Base-by-base conservation (phyloP, 2,329 filamentous ascomycete species). In the Monosporascus sp. region DNA sequence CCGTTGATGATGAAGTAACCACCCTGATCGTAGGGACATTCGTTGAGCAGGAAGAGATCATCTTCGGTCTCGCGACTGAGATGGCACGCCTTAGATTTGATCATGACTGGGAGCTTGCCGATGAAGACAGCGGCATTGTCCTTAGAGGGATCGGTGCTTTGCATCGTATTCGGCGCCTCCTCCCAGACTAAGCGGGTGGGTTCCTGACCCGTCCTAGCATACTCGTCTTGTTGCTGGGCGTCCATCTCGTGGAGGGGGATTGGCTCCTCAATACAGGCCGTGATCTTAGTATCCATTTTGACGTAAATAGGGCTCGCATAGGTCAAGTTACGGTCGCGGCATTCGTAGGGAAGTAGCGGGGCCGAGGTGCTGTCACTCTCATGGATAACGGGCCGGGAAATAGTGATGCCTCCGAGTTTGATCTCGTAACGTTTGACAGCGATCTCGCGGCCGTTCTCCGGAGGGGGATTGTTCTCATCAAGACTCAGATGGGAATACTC, bases 1-100 rank as follows among this genome's bases (percentile, higher is more conserved):
- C 94, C 94, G 74, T 99, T 99, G 79, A 99, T 99, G 64, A 99
- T 90, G 68, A 99, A 99, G 73, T 99, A 99, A 60, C 94, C 94
- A 61, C 94, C 94, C 67, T 97, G 94, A 66, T 99, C 94, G 70
- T 97, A 99, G 1, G 94, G 94, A 62, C 94, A 99, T 73, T 99
- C 94, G 67, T 96, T 96, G 71, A 95, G 86, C 47, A 89, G 80
- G 69, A 96, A 97, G 2, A 99, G 79, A 48, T 89, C 87, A 50
- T 94, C 86, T 59, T 97, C 93, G 48, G 84, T 83, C 67, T 95
- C 83, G 60, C 88, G 86, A 61, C 88, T 88, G 61, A 99, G 74
- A 60, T 95, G 90, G 72, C 94, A 99, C 63, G 96, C 94, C 71
- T 93, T 90, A 31, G 92, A 97, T 75, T 97, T 96, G 63, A 99